These are phyloP conservation scores for Naematelia encephala DNA, from an alignment of 768 basidiomycete genomes.

Conservation along the genomic window DNA sequence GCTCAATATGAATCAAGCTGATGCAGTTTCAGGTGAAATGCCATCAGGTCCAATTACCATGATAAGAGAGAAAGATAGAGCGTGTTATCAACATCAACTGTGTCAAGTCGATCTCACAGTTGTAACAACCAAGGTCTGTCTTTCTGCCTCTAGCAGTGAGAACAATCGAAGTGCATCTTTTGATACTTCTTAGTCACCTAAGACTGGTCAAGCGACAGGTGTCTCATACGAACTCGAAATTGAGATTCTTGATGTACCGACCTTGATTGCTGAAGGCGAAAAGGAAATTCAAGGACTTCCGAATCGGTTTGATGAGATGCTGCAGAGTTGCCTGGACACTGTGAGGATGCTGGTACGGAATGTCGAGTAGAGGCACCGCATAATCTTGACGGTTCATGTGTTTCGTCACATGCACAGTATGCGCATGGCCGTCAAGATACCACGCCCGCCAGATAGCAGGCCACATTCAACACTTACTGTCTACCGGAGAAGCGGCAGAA, in stretches of 20 bases:
- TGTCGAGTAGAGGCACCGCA: constrained; percentile 52
- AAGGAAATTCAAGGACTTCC: constrained; percentile 62
- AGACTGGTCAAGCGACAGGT: constrained; percentile 7
- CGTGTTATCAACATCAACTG: constrained; percentile 91
- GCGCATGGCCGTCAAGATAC: too few relatives aligned
- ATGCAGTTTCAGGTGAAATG: constrained; percentile 26
- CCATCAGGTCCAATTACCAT: constrained; percentile 22
- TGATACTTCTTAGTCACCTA: background rate
- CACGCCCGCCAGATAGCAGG: too few relatives aligned
- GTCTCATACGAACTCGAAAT: constrained; percentile 83
- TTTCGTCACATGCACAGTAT: too few relatives aligned
- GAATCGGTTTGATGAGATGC: constrained; percentile 82
- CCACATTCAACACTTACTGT: too few relatives aligned
- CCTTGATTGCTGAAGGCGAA: constrained; percentile 67
- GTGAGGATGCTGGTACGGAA: constrained; percentile 84
- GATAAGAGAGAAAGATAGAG: constrained; percentile 71
- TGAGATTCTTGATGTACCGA: constrained; percentile 67
- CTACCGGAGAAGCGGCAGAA: too few relatives aligned
- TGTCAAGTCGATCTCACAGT: constrained; percentile 92
- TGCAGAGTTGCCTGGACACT: constrained; percentile 90
- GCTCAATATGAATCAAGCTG: background rate
- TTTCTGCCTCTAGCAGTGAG: background rate
- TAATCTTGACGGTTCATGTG: too few relatives aligned
- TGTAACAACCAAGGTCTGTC: constrained; percentile 60
- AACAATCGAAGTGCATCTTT: background rate